Percentiles rank a stretch among this genome's conserved stretches.
Conservation (phyloP, 2,329 filamentous ascomycete species). For the Xylaria sp. region DNA sequence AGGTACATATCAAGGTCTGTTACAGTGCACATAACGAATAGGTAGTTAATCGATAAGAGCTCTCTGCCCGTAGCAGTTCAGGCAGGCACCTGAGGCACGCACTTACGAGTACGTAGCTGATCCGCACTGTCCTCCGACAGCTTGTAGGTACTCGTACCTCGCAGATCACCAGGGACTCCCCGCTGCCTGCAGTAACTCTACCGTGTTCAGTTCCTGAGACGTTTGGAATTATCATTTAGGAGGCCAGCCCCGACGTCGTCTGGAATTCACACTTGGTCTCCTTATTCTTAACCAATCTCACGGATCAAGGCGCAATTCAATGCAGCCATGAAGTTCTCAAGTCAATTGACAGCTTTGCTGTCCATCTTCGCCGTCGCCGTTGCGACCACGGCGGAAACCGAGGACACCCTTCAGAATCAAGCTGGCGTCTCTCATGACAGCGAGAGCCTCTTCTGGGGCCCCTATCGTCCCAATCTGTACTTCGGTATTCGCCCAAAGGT, state of each 20-base stretch:
- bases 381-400: constrained; percentile 29
- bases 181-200: not conserved
- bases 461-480: constrained; percentile 89
- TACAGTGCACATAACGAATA: not conserved
- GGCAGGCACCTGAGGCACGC: too few species aligned
- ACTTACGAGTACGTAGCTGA: too few species aligned
- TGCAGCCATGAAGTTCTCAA: constrained; percentile 29
- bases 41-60: constrained; percentile 19
- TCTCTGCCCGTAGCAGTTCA: not conserved
- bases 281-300: not conserved
- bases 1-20: not conserved
- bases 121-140: too few species aligned
- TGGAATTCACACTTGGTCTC: not conserved
- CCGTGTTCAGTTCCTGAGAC: not conserved
- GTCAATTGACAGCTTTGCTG: constrained; percentile 33
- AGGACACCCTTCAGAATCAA: constrained; percentile 38
- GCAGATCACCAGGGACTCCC: constrained; percentile 14
- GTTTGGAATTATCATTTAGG: constrained; percentile 13
- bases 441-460: constrained; percentile 88
- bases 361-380: constrained; percentile 25
- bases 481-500: constrained; percentile 83
- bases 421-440: constrained; percentile 55
- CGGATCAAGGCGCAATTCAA: constrained; percentile 14
- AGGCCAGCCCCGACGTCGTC: not conserved
- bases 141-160: not conserved